phyloP scores from a whole-genome alignment of 2,329 filamentous ascomycete species.

The Neopestalotiopsis rosae region DNA sequence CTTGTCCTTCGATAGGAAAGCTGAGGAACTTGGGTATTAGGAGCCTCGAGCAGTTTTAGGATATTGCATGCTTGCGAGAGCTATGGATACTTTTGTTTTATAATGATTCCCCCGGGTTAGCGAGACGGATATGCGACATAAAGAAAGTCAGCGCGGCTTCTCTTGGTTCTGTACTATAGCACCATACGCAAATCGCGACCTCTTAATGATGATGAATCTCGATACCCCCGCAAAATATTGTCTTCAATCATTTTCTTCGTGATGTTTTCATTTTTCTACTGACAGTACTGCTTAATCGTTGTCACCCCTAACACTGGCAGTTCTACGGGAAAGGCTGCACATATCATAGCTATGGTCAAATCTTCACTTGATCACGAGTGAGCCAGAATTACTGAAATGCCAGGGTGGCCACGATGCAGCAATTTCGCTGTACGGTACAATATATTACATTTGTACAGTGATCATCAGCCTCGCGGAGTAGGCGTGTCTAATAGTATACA shows the following conservation, averaged over 20 bases:
- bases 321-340: not conserved
- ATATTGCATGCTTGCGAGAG: not conserved
- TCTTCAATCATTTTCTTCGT: not conserved
- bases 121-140: not conserved
- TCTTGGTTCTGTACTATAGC: conserved; percentile 12
- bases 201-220: conserved; percentile 32
- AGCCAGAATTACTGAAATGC: not conserved
- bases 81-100: conserved; percentile 2
- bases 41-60: conserved; percentile 4
- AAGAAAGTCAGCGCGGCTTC: not conserved
- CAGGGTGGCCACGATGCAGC: not conserved
- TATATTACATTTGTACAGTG: conserved; percentile 20
- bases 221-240: conserved; percentile 27
- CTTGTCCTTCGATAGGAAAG: not conserved
- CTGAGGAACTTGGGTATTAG: not conserved
- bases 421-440: not conserved
- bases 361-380: not conserved
- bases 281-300: not conserved
- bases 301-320: not conserved
- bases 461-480: not conserved
- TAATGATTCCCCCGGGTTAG: conserved; percentile 10
- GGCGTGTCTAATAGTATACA: conserved; percentile 8
- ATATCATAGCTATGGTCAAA: not conserved
- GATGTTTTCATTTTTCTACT: not conserved
- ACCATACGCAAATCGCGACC: conserved; percentile 16